A percentile compares a stretch with the other conserved stretches of the same genome.
Conservation (phyloP, 805 yeast species). For the Ogataea philodendri region DNA sequence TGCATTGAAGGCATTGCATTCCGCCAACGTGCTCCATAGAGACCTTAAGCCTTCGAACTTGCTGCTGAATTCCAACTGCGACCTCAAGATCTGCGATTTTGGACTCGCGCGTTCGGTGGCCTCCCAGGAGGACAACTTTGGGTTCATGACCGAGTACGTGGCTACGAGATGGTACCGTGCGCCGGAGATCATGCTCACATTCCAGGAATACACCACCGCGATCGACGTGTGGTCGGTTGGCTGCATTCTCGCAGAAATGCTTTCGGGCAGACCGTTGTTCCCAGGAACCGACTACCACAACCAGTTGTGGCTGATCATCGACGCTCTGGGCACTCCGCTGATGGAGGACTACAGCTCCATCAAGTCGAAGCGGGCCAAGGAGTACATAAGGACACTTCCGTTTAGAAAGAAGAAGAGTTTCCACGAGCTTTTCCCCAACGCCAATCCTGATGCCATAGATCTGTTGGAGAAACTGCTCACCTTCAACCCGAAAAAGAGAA, state of each 20-base stretch:
- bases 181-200: conserved; percentile 95
- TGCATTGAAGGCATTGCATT: conserved; percentile 86
- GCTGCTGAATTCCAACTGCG: conserved; percentile 87
- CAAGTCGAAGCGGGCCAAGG: conserved; percentile 80
- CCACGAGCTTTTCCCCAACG: conserved; percentile 45
- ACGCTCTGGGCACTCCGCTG: conserved; percentile 83
- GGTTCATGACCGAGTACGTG: conserved; percentile 93
- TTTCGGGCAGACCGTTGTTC: conserved; percentile 81
- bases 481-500: conserved; percentile 80
- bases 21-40: conserved; percentile 91
- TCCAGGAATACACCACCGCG: conserved; percentile 89
- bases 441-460: conserved; percentile 68
- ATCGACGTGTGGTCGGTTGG: conserved; percentile 98
- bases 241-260: conserved; percentile 88
- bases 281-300: conserved; percentile 95
- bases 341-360: conserved; percentile 74
- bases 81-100: conserved; percentile 89
- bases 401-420: conserved; percentile 62
- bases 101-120: conserved; percentile 79
- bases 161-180: conserved; percentile 98
- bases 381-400: conserved; percentile 80
- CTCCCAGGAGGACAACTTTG: conserved; percentile 61
- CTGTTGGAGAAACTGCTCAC: conserved; percentile 65
- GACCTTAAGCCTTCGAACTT: conserved; percentile 90
- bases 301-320: conserved; percentile 81